These are phyloP conservation scores for barrel medic (Medicago truncatula) DNA, from an alignment of 306 rosid genomes.

Conservation along the genomic window MtrunA17r5.0-ANR NC_053044.1:44959501-44960000, in stretches of 20 bases:
- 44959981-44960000: slow-evolving; percentile 90
- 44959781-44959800: slow-evolving; percentile 70
- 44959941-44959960: slow-evolving; percentile 90
- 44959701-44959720: slow-evolving; percentile 52
- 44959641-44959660: slow-evolving; percentile 64
- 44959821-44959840: slow-evolving; percentile 87
- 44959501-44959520: slow-evolving; percentile 94
- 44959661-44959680: slow-evolving; percentile 46
- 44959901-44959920: slow-evolving; percentile 87
- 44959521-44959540: slow-evolving; percentile 68
- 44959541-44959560: slow-evolving; percentile 50
- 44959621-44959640: slow-evolving; percentile 59
- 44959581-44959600: slow-evolving; percentile 43
- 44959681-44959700: slow-evolving; percentile 67
- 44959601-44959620: slow-evolving; percentile 53
- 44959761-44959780: slow-evolving; percentile 79
- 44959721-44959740: slow-evolving; percentile 58
- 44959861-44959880: slow-evolving; percentile 93
- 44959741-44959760: slow-evolving; percentile 64
- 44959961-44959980: slow-evolving; percentile 93
- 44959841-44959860: slow-evolving; percentile 75
- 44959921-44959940: slow-evolving; percentile 91
- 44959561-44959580: slow-evolving; percentile 58
- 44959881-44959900: slow-evolving; percentile 80
- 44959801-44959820: slow-evolving; percentile 85